Percentiles rank a stretch among this genome's conserved stretches.
These are phyloP conservation scores for Tothia fuscella DNA, from an alignment of 2,329 filamentous ascomycete species.

Conservation along the genomic window DNA sequence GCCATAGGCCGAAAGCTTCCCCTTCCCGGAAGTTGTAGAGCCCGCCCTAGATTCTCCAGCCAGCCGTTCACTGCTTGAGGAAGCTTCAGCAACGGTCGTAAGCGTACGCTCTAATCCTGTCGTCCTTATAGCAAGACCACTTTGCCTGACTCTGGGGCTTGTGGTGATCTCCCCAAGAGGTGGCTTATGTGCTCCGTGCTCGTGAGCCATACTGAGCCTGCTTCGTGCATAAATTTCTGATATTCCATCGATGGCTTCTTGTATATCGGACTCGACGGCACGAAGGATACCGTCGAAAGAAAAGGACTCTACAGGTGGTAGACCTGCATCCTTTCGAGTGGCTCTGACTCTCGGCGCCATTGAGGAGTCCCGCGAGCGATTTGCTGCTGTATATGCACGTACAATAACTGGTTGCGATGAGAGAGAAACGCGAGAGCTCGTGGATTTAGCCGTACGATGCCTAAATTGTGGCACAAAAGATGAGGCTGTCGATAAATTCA, in stretches of 20 bases:
- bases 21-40: constrained; percentile 10
- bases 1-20: constrained; percentile 13
- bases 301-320: constrained; percentile 39
- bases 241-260: constrained; percentile 47
- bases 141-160: constrained; percentile 18
- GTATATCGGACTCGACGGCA: constrained; percentile 47
- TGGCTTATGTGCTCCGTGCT: constrained; percentile 50
- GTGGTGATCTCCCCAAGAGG: constrained; percentile 23
- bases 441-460: constrained; percentile 20
- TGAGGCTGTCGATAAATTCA: not conserved
- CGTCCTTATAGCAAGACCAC: constrained; percentile 23
- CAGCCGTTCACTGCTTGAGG: constrained; percentile 32
- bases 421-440: constrained; percentile 26
- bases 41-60: constrained; percentile 14
- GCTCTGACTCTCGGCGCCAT: not conserved
- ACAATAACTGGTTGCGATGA: constrained; percentile 34
- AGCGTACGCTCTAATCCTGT: constrained; percentile 26
- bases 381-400: constrained; percentile 27
- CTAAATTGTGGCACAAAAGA: constrained; percentile 2
- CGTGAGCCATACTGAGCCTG: constrained; percentile 48
- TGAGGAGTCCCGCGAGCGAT: constrained; percentile 23
- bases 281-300: constrained; percentile 44
- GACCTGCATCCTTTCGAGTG: constrained; percentile 4
- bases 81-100: constrained; percentile 35
- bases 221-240: constrained; percentile 52